Percentiles rank a stretch among this genome's conserved stretches.
Evolutionary conservation across 108 stramenopile genomes (phyloP).

Genomic region (Skeletonema costatum): DNA sequence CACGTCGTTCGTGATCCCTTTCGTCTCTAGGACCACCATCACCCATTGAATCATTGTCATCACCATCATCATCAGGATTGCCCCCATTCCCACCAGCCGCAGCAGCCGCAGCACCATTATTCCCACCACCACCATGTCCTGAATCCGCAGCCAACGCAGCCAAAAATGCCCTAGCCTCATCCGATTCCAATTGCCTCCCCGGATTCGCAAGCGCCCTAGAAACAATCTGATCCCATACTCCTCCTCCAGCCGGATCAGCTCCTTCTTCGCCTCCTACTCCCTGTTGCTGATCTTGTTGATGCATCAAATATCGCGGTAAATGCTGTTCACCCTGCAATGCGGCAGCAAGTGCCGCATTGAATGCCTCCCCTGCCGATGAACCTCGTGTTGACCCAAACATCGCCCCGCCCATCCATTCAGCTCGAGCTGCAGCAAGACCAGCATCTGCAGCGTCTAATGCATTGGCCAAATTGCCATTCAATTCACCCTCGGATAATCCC

Average conservation of each 20-base stretch:
- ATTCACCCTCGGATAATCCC: not conserved
- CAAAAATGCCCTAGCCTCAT: conserved; percentile 20
- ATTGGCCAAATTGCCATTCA: not conserved
- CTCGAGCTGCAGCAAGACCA: not conserved
- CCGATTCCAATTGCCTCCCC: conserved; percentile 1
- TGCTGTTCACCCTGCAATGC: not conserved
- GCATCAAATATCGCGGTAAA: not conserved
- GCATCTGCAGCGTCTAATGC: not conserved
- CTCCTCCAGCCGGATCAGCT: not conserved
- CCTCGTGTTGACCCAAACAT: not conserved
- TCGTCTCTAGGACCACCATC: conserved; percentile 5
- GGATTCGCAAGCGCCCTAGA: not conserved
- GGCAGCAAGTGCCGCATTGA: not conserved
- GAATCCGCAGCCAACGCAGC: conserved; percentile 20
- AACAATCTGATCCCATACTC: conserved; percentile 1
- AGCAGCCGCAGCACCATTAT: not conserved
- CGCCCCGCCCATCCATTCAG: not conserved
- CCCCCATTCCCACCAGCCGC: conserved; percentile 19
- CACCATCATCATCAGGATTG: conserved; percentile 22
- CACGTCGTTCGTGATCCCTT: conserved; percentile 36
- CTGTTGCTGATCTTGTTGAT: not conserved
- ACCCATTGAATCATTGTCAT: conserved; percentile 4
- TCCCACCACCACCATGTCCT: too few relatives aligned
- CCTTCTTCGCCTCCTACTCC: not conserved
- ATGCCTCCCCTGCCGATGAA: not conserved